Evolutionary conservation across 2,329 filamentous ascomycete species (phyloP), one percentile per base, ranked within the genome.

Genomic region (Ascomycota sp.): DNA sequence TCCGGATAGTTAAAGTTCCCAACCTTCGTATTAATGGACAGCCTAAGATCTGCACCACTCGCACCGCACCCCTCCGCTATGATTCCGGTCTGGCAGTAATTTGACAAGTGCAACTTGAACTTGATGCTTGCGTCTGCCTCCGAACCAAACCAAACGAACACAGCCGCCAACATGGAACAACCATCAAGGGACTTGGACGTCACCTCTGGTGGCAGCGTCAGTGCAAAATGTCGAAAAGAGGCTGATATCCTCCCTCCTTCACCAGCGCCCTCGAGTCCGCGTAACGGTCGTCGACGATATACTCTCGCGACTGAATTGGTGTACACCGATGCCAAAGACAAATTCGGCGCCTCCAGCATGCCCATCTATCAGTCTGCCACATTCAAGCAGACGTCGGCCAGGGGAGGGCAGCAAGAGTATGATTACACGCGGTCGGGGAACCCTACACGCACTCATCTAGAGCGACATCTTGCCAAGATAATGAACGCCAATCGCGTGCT

Each of bases 391-490:
- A 69, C 69, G 15, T 81, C 77, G 12, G 76, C 78, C 37, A 65
- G 56, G 27, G 82, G 80, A 35, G 82, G 81, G 35, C 78, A 71
- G 40, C 62, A 69, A 46, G 85, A 95, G 54, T 98, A 95, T 55
- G 89, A 98, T 60, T 98, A 98, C 61, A 95, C 89, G 35, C 80
- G 91, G 36, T 95, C 85, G 23, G 89, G 89, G 33, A 98, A 98
- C 51, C 89, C 89, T 12, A 98, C 89, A 34, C 72, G 89, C 39
- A 92, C 86, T 22, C 89, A 98, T 47, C 70, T 98, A 37, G 89
- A 98, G 60, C 74, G 86, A 34, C 89, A 98, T 54, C 63, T 98
- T 43, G 89, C 91, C 46, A 98, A 98, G 68, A 92, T 98, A 51
- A 98, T 98, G 91, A 85, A 81, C 43, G 89, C 89, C 27, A 73